Base-by-base conservation (phyloP, 139 green algal species). In the Axilococcus clingmanii region DNA sequence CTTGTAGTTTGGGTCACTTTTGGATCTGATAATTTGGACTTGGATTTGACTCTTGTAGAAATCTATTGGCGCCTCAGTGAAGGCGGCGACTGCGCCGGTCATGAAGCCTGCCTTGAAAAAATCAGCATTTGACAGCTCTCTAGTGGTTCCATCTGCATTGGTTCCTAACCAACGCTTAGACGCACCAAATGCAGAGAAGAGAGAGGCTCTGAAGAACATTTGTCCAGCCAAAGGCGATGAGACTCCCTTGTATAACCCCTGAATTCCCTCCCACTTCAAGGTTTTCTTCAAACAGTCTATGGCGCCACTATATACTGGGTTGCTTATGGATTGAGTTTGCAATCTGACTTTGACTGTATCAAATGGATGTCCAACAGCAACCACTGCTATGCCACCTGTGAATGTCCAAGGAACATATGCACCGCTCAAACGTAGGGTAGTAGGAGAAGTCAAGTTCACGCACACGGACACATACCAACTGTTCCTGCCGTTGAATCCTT, bases 21-120 rank as follows among this genome's bases (percentile, higher is more conserved):
- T 84, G n/a, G 74, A 57, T 1, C 75, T 47, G 53, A 96, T 84
- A 62, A 93, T 88, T 65, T 96, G 89, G 7, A 89, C 78, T 63
- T 96, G 89, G 48, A 94, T 85, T 68, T 96, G 89, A 20, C 69
- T 86, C 78, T 96, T 96, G 70, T 91, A 96, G 37, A 96, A 94
- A 65, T 96, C 89, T 45, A 95, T 94, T 24, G 89, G 89, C 0
- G 74, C 75, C 64, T 96, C 89, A 0, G 69, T 79, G 57, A 95
- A 94, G 7, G 89, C 75, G 5, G 84, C 86, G 8, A 83, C 79
- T 44, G 85, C 78, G 24, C 89, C 87, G 0, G 85, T 88, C 29
- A 90, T 83, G 16, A 68, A 71, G 5, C 84, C 84, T 12, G 82
- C 84, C 55, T 85, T 86, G 76, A 80, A 92, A 48, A 76, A 84